Evolutionary conservation across 2,329 filamentous ascomycete genomes (phyloP).

Genomic region (Penicillium verrucosum): DNA sequence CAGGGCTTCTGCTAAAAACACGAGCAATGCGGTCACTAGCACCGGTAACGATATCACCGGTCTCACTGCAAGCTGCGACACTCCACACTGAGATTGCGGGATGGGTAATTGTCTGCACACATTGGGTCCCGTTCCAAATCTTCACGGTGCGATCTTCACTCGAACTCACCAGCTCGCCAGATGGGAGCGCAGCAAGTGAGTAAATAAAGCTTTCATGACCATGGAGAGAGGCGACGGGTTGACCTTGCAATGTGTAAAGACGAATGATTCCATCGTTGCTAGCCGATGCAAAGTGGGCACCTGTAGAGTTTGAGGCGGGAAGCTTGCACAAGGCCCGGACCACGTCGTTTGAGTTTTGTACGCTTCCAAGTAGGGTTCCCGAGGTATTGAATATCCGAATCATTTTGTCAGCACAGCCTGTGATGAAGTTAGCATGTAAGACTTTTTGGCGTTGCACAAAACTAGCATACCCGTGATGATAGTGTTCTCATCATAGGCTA

Average conservation of each 20-base stretch:
- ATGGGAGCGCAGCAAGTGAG: slow-evolving; percentile 70
- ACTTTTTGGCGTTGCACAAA: not conserved
- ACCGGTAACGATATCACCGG: slow-evolving; percentile 89
- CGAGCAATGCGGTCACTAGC: slow-evolving; percentile 84
- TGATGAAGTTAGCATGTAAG: slow-evolving; percentile 15
- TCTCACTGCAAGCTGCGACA: slow-evolving; percentile 76
- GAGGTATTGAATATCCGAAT: slow-evolving; percentile 75
- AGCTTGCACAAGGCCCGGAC: slow-evolving; percentile 84
- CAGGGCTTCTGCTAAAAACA: slow-evolving; percentile 71
- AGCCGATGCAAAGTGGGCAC: slow-evolving; percentile 90
- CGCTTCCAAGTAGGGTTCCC: slow-evolving; percentile 61
- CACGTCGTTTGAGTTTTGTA: slow-evolving; percentile 72
- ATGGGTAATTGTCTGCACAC: slow-evolving; percentile 92
- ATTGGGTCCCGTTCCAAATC: slow-evolving; percentile 79
- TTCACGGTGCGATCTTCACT: slow-evolving; percentile 92
- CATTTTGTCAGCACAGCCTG: slow-evolving; percentile 79
- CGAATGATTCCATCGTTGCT: slow-evolving; percentile 89
- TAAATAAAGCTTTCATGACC: slow-evolving; percentile 97
- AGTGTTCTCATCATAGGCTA: slow-evolving; percentile 74
- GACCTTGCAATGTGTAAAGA: slow-evolving; percentile 78
- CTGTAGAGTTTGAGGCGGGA: slow-evolving; percentile 70
- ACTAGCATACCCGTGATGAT: slow-evolving; percentile 64
- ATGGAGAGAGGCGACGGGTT: slow-evolving; percentile 70
- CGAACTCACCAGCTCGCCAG: slow-evolving; percentile 83
- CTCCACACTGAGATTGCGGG: slow-evolving; percentile 96